A percentile compares a stretch with the other conserved stretches of the same genome.
Evolutionary conservation across 176 grass and related monocot genomes (phyloP).

Genomic region (Elaeis guineensis): DNA sequence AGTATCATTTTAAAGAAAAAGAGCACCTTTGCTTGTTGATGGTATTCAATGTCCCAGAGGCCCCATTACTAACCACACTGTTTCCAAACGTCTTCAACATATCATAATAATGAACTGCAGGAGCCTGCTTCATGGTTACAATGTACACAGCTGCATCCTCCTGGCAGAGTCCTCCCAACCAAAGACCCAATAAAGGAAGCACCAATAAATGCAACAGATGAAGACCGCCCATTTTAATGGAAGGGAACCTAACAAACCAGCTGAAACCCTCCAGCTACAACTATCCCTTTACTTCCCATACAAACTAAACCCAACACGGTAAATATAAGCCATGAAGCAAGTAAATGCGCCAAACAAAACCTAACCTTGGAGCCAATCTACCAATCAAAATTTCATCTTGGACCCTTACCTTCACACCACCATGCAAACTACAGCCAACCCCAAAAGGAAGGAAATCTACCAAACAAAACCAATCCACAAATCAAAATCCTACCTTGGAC

Average conservation of each 20-base stretch:
- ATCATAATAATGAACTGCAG: conserved; percentile 43
- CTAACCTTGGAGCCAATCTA: neutral
- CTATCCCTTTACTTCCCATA: conserved; percentile 3
- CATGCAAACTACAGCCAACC: conserved; percentile 1
- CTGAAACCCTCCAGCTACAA: conserved; percentile 9
- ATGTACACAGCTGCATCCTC: conserved; percentile 76
- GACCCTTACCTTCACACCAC: neutral
- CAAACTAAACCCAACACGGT: neutral
- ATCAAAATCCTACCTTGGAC: conserved; percentile 3
- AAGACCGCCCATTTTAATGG: conserved; percentile 4
- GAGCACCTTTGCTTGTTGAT: conserved; percentile 60
- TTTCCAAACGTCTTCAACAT: conserved; percentile 39
- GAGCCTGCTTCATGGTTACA: conserved; percentile 76
- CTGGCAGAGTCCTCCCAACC: conserved; percentile 18
- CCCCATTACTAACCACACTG: conserved; percentile 28
- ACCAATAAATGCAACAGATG: neutral
- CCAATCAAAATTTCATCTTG: conserved; percentile 3
- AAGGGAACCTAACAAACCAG: neutral
- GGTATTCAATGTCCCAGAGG: conserved; percentile 42
- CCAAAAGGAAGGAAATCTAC: neutral
- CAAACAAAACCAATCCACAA: conserved; percentile 1
- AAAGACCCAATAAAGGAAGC: neutral
- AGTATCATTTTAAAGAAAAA: too few relatives aligned
- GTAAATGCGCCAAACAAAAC: too few relatives aligned
- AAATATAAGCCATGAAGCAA: neutral